phyloP scores from a whole-genome alignment of 2,329 filamentous ascomycete species.

The Amauroascus verrucosus region DNA sequence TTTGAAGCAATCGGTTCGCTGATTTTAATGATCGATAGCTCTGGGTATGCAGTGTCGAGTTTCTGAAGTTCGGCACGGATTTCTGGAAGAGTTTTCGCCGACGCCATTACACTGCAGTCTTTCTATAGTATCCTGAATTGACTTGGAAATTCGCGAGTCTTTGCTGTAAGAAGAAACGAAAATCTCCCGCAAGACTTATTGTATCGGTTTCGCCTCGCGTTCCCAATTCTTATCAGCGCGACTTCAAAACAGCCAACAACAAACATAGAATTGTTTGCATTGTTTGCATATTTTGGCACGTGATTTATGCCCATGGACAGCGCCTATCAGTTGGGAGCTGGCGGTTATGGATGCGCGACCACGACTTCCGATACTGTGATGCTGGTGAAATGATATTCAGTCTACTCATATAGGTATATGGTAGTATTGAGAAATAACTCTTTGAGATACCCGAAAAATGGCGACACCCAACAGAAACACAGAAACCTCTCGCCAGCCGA shows the following conservation, averaged over 20 bases:
- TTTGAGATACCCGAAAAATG: slow-evolving; percentile 7
- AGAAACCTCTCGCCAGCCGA: slow-evolving; percentile 13
- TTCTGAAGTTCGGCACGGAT: slow-evolving; percentile 40
- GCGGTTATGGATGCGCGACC: too few species aligned
- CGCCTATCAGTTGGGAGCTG: too few species aligned
- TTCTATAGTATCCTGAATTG: not conserved
- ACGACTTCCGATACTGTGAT: not conserved
- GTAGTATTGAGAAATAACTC: not conserved
- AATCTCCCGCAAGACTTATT: not conserved
- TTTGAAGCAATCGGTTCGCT: slow-evolving; percentile 58
- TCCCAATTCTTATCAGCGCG: not conserved
- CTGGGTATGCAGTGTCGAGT: slow-evolving; percentile 40
- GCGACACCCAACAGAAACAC: not conserved
- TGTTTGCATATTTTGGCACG: slow-evolving; percentile 7
- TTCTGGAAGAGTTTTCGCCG: slow-evolving; percentile 19
- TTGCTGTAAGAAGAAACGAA: not conserved
- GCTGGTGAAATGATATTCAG: not conserved
- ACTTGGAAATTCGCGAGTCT: not conserved
- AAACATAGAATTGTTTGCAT: not conserved
- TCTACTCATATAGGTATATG: not conserved
- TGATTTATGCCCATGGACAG: not conserved
- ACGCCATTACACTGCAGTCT: not conserved
- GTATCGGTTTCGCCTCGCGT: not conserved
- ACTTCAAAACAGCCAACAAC: not conserved
- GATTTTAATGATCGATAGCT: slow-evolving; percentile 62